Evolutionary conservation across 2,329 filamentous ascomycete species (phyloP).

Genomic region (Tolypocladium tundrense): DNA sequence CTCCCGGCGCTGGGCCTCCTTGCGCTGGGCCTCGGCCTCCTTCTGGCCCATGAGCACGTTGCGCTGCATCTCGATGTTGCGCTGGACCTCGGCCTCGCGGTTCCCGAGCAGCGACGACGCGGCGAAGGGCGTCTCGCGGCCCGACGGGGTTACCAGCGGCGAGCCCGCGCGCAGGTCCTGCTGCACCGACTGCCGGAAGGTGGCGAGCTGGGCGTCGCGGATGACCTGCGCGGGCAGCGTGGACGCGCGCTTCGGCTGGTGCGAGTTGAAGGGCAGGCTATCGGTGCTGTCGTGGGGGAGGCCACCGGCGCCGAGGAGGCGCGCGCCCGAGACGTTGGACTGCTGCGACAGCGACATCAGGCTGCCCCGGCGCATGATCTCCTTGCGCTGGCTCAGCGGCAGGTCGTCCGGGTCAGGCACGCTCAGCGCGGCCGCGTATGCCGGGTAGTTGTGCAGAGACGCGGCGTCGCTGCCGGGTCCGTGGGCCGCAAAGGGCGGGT

Average conservation of each 20-base stretch:
- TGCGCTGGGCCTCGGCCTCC: constrained; percentile 50
- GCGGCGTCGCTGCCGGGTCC: constrained; percentile 29
- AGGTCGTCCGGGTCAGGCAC: constrained; percentile 52
- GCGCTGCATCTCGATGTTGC: constrained; percentile 43
- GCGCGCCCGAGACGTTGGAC: background rate
- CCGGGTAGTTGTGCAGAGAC: constrained; percentile 26
- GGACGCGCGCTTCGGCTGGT: constrained; percentile 41
- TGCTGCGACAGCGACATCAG: constrained; percentile 17
- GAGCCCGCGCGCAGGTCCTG: constrained; percentile 44
- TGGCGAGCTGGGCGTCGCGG: constrained; percentile 51
- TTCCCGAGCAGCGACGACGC: constrained; percentile 20
- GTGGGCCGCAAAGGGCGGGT: constrained; percentile 13
- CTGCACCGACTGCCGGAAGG: constrained; percentile 56
- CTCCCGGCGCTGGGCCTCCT: constrained; percentile 46
- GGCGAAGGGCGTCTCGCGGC: constrained; percentile 29
- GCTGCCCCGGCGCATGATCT: constrained; percentile 47
- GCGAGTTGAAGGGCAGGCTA: constrained; percentile 37
- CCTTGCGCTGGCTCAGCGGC: constrained; percentile 57
- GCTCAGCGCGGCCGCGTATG: constrained; percentile 17
- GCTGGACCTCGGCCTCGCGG: constrained; percentile 31
- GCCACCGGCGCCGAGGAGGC: constrained; percentile 4
- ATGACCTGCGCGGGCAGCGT: constrained; percentile 29
- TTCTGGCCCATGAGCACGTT: constrained; percentile 49
- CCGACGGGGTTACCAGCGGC: constrained; percentile 19
- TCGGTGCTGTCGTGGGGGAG: constrained; percentile 18